Percentiles rank a stretch among this genome's conserved stretches.
Conservation (phyloP, 2,329 filamentous ascomycete genomes). For the Aspergillus amoenus region DNA sequence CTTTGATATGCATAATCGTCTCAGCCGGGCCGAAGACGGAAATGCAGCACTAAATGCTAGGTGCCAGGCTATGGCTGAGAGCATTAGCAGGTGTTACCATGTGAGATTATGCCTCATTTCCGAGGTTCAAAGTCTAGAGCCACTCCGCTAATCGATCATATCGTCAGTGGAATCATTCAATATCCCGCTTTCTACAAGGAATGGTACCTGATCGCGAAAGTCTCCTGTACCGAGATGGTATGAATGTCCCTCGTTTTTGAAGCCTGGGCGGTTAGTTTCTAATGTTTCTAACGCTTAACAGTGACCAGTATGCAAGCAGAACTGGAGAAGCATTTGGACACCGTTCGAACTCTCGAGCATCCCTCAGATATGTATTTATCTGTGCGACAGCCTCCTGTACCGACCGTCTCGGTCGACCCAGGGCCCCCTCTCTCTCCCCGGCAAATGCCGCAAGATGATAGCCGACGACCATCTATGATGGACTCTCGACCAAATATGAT, state of each 20-base stretch:
- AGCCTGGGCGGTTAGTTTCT: conserved; percentile 9
- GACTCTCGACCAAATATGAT: conserved; percentile 66
- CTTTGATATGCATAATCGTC: conserved; percentile 73
- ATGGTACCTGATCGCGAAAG: conserved; percentile 75
- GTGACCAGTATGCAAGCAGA: conserved; percentile 62
- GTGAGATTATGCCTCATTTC: conserved; percentile 41
- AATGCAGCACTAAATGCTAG: conserved; percentile 76
- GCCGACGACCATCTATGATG: conserved; percentile 68
- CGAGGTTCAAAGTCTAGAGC: conserved; percentile 2
- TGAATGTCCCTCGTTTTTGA: conserved; percentile 30
- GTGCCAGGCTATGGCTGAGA: conserved; percentile 79
- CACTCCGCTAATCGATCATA: conserved; percentile 3
- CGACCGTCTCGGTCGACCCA: conserved; percentile 63
- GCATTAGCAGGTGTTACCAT: conserved; percentile 70
- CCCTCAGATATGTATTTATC: conserved; percentile 66
- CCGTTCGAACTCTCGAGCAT: conserved; percentile 55
- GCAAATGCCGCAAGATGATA: conserved; percentile 82
- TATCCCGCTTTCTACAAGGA: conserved; percentile 71
- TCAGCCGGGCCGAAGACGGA: conserved; percentile 81
- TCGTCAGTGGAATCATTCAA: conserved; percentile 74
- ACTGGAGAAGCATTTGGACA: conserved; percentile 61
- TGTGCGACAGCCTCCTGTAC: conserved; percentile 65
- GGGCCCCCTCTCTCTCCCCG: conserved; percentile 78
- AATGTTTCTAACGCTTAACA: conserved; percentile 29
- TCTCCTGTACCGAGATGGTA: conserved; percentile 78